phyloP scores from a whole-genome alignment of 352 stramenopile species.

The Globisporangium middletonii region DNA sequence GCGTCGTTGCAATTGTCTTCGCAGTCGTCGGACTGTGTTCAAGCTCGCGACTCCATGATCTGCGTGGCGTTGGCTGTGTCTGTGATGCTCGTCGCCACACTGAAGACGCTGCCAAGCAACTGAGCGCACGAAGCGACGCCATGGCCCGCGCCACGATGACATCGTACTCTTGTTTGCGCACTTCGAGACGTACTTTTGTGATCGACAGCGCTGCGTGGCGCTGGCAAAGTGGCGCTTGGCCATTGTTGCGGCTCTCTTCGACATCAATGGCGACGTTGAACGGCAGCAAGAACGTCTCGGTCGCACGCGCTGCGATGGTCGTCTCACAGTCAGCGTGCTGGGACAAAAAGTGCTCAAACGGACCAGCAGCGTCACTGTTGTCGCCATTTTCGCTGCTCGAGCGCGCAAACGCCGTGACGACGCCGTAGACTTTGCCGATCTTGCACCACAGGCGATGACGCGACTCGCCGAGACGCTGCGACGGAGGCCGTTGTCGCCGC shows the following conservation, averaged over 20 bases:
- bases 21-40: neutral
- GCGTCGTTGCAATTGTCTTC: neutral
- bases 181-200: conserved; percentile 29
- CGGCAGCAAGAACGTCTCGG: conserved; percentile 38
- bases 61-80: too few relatives aligned
- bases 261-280: conserved; percentile 41
- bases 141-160: conserved; percentile 8
- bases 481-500: conserved; percentile 33
- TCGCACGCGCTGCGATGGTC: conserved; percentile 9
- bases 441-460: conserved; percentile 34
- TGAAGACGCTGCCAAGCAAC: conserved; percentile 2
- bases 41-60: too few relatives aligned
- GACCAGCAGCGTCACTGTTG: conserved; percentile 9
- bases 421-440: conserved; percentile 42
- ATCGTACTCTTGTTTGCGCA: conserved; percentile 22
- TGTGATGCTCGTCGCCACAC: neutral
- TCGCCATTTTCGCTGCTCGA: neutral
- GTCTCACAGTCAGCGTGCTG: conserved; percentile 5
- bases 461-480: conserved; percentile 39
- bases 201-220: conserved; percentile 17
- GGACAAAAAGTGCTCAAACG: conserved; percentile 31
- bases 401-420: conserved; percentile 22
- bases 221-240: conserved; percentile 9
- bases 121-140: neutral
- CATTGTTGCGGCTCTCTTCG: conserved; percentile 13